phyloP scores from a whole-genome alignment of 352 stramenopile species.

The Phytophthora litchii region DNA sequence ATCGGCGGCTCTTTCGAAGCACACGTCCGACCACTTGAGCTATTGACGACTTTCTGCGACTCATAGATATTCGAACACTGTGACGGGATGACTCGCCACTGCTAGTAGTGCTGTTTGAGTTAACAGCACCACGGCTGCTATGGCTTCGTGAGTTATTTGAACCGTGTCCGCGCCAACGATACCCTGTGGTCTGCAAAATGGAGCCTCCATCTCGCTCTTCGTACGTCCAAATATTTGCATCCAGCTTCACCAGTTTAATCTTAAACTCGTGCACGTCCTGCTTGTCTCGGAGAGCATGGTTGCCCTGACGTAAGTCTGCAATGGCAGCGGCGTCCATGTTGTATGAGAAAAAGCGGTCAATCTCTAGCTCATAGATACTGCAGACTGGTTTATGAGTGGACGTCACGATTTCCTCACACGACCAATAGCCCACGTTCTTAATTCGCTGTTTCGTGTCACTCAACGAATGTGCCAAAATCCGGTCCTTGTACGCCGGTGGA shows the following conservation, averaged over 20 bases:
- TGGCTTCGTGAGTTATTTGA: slow-evolving; percentile 42
- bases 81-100: slow-evolving; percentile 39
- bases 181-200: slow-evolving; percentile 19
- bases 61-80: slow-evolving; percentile 32
- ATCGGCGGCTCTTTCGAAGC: slow-evolving; percentile 40
- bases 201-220: slow-evolving; percentile 37
- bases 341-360: slow-evolving; percentile 77
- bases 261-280: slow-evolving; percentile 69
- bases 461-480: slow-evolving; percentile 73
- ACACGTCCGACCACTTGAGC: slow-evolving; percentile 40
- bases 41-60: slow-evolving; percentile 40
- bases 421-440: slow-evolving; percentile 63
- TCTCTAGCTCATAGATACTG: slow-evolving; percentile 72
- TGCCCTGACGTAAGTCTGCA: slow-evolving; percentile 49
- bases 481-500: slow-evolving; percentile 74
- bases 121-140: slow-evolving; percentile 34
- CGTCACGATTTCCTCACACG: slow-evolving; percentile 66
- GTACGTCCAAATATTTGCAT: slow-evolving; percentile 82
- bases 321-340: slow-evolving; percentile 61
- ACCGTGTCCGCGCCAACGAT: slow-evolving; percentile 32
- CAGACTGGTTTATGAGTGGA: slow-evolving; percentile 82
- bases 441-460: slow-evolving; percentile 65
- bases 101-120: slow-evolving; percentile 44
- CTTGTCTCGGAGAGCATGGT: slow-evolving; percentile 63
- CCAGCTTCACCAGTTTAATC: slow-evolving; percentile 75